Evolutionary conservation across 768 basidiomycete genomes (phyloP).

Genomic region (Naganishia antarctica): DNA sequence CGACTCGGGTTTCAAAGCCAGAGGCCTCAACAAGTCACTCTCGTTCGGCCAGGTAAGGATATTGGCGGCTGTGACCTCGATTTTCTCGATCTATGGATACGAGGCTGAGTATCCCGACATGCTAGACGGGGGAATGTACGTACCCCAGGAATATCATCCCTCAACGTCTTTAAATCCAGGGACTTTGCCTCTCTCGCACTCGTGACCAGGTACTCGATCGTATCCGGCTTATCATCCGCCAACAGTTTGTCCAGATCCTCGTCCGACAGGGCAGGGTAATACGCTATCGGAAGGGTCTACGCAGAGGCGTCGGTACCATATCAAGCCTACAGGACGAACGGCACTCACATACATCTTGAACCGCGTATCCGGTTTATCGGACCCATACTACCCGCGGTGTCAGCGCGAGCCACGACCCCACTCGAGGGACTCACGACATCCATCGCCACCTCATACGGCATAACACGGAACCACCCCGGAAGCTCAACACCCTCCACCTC

Average conservation of each 20-base stretch:
- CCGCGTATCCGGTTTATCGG: slow-evolving; percentile 89
- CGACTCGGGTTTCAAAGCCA: slow-evolving; percentile 37
- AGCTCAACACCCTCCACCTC: slow-evolving; percentile 62
- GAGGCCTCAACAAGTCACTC: slow-evolving; percentile 35
- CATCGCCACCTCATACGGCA: slow-evolving; percentile 92
- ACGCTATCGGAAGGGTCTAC: slow-evolving; percentile 47
- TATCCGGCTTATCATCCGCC: slow-evolving; percentile 41
- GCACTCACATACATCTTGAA: slow-evolving; percentile 75
- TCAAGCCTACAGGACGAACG: background rate
- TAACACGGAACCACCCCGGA: slow-evolving; percentile 64
- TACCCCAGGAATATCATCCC: slow-evolving; percentile 24
- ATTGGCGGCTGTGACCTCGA: slow-evolving; percentile 42
- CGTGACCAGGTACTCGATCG: slow-evolving; percentile 47
- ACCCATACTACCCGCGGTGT: slow-evolving; percentile 64
- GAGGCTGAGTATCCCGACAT: background rate
- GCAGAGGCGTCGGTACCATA: too few relatives aligned
- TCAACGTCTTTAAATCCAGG: slow-evolving; percentile 28
- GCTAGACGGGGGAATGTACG: background rate
- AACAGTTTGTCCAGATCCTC: slow-evolving; percentile 43
- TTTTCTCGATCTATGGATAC: slow-evolving; percentile 37
- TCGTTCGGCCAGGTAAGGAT: slow-evolving; percentile 40
- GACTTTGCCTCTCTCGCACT: slow-evolving; percentile 35
- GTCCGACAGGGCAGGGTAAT: slow-evolving; percentile 47
- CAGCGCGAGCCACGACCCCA: too few relatives aligned
- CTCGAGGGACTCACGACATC: slow-evolving; percentile 59